Evolutionary conservation across 768 basidiomycete species (phyloP).

Genomic region (Pulveroboletus sp.): DNA sequence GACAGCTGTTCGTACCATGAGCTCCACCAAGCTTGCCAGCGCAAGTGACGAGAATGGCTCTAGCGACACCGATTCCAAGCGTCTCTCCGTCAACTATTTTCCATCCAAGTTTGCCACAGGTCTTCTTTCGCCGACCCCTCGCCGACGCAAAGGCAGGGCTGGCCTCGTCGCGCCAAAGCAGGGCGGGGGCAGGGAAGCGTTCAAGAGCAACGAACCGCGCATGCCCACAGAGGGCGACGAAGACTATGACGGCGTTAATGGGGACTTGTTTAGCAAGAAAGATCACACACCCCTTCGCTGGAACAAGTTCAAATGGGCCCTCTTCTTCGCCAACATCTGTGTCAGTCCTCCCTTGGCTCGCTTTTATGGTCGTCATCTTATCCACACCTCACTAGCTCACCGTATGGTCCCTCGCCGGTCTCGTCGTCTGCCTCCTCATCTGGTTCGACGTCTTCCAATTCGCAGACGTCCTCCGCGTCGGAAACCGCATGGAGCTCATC

Average conservation of each 20-base stretch:
- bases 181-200: constrained; percentile 72
- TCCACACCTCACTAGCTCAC: constrained; percentile 41
- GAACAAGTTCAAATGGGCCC: constrained; percentile 83
- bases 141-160: constrained; percentile 33
- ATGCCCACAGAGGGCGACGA: constrained; percentile 54
- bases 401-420: constrained; percentile 54
- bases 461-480: constrained; percentile 71
- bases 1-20: too few relatives aligned
- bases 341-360: too few relatives aligned
- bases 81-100: constrained; percentile 67
- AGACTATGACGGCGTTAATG: constrained; percentile 46
- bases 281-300: constrained; percentile 52
- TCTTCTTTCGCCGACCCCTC: constrained; percentile 41
- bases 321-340: constrained; percentile 59
- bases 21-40: too few relatives aligned
- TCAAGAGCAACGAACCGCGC: constrained; percentile 48
- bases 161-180: constrained; percentile 47
- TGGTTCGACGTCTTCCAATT: constrained; percentile 75
- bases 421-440: constrained; percentile 66
- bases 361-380: too few relatives aligned
- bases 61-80: too few relatives aligned
- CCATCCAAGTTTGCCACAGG: constrained; percentile 69
- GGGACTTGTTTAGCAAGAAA: constrained; percentile 41
- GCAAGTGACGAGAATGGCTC: too few relatives aligned
- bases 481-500: constrained; percentile 64